Conservation (phyloP, 2,329 filamentous ascomycete genomes). For the Colletotrichum trifolii region DNA sequence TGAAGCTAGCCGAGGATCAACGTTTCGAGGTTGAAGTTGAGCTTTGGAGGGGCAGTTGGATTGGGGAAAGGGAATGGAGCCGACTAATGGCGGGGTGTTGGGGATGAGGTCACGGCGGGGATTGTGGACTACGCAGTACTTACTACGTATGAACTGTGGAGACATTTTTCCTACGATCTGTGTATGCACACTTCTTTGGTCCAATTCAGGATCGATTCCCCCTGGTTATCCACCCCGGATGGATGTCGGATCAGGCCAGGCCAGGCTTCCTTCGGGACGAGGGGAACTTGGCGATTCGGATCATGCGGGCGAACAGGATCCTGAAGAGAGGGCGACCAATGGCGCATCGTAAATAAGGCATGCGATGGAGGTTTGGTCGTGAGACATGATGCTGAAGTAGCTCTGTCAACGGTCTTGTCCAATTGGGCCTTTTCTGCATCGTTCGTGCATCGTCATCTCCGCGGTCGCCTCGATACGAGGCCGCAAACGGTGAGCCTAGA, state of each 20-base stretch:
- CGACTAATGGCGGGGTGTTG: constrained; percentile 25
- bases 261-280: constrained; percentile 3
- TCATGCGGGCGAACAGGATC: constrained; percentile 19
- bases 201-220: neutral
- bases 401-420: neutral
- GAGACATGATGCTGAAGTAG: neutral
- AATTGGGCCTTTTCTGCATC: neutral
- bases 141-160: neutral
- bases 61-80: constrained; percentile 2
- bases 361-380: neutral
- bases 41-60: constrained; percentile 17
- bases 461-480: constrained; percentile 10
- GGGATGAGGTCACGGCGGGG: constrained; percentile 28
- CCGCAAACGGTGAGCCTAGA: neutral
- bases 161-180: no score
- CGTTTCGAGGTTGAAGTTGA: constrained; percentile 1
- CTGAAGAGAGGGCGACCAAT: constrained; percentile 17
- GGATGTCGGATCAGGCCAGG: constrained; percentile 4
- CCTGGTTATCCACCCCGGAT: constrained; percentile 2
- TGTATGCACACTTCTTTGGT: neutral
- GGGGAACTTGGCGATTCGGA: constrained; percentile 7
- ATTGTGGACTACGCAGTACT: constrained; percentile 20
- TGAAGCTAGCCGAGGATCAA: constrained; percentile 1
- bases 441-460: neutral
- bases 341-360: constrained; percentile 2